Conservation (phyloP, 495 filamentous ascomycete species). For the Hypomontagnella submonticulosa region DNA sequence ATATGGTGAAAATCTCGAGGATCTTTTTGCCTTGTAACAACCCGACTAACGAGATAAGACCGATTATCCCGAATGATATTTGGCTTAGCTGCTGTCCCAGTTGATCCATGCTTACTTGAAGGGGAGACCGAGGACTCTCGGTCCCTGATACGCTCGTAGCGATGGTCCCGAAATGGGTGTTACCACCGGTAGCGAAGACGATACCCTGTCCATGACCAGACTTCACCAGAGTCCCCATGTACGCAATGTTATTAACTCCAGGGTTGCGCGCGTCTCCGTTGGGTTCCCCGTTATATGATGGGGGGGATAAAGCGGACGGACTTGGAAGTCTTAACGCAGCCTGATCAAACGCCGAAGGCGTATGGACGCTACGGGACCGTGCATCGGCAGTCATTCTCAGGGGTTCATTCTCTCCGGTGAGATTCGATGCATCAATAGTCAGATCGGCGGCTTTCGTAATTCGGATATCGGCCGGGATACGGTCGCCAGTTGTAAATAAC, state of each 20-base stretch:
- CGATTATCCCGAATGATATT: conserved; percentile 95
- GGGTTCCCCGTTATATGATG: conserved; percentile 36
- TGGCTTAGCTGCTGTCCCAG: conserved; percentile 94
- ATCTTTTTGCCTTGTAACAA: conserved; percentile 87
- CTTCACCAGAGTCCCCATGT: conserved; percentile 97
- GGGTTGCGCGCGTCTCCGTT: conserved; percentile 48
- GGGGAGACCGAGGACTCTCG: conserved; percentile 90
- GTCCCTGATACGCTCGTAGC: conserved; percentile 91
- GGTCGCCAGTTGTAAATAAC: conserved; percentile 92
- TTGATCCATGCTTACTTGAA: conserved; percentile 97
- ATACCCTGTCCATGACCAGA: conserved; percentile 96
- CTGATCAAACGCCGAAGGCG: conserved; percentile 38
- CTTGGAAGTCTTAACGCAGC: conserved; percentile 49
- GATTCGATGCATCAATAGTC: conserved; percentile 94
- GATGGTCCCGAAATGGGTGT: conserved; percentile 97
- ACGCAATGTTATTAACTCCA: conserved; percentile 81
- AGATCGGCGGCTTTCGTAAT: conserved; percentile 90
- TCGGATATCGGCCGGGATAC: conserved; percentile 94
- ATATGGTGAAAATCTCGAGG: conserved; percentile 97
- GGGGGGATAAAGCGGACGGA: conserved; percentile 48
- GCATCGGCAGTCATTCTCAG: conserved; percentile 79
- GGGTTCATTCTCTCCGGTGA: conserved; percentile 96
- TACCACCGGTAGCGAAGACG: conserved; percentile 90
- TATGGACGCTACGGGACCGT: conserved; percentile 66
- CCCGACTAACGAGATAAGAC: conserved; percentile 87